A percentile compares a stretch with the other conserved stretches of the same genome.
These are phyloP conservation scores for Kwoniella sp. DNA, from an alignment of 768 basidiomycete species.

Conservation along the genomic window DNA sequence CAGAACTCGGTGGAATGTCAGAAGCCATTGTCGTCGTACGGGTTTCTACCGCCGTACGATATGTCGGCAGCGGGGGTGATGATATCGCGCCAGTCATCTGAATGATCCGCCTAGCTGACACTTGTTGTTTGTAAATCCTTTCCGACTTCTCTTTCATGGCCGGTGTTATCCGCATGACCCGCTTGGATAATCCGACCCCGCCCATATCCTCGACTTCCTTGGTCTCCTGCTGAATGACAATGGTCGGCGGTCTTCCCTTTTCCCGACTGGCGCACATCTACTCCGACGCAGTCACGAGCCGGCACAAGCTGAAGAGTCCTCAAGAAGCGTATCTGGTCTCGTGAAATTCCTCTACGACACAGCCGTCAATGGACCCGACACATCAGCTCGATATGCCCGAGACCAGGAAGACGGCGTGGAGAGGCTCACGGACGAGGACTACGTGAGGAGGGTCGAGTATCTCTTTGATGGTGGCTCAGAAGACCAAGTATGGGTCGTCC, in stretches of 20 bases:
- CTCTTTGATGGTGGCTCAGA: conserved; percentile 57
- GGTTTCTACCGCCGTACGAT: too few species aligned
- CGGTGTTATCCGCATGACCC: too few species aligned
- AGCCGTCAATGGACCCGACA: conserved; percentile 19
- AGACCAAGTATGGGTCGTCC: conserved; percentile 73
- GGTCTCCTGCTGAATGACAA: too few species aligned
- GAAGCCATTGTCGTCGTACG: too few species aligned
- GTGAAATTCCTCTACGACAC: not conserved
- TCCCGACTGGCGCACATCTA: not conserved
- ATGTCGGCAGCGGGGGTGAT: too few species aligned
- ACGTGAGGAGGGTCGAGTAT: conserved; percentile 58
- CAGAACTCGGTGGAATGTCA: too few species aligned
- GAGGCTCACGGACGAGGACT: conserved; percentile 82
- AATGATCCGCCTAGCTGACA: too few species aligned
- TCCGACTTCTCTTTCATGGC: too few species aligned
- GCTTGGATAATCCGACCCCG: too few species aligned
- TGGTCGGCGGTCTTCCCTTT: not conserved
- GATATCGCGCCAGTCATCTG: too few species aligned
- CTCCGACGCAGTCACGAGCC: not conserved
- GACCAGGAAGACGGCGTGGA: conserved; percentile 66
- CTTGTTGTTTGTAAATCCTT: too few species aligned
- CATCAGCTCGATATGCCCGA: conserved; percentile 35
- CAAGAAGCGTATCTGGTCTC: not conserved
- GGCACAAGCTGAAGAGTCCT: not conserved
- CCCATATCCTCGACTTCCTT: too few species aligned